Evolutionary conservation across 805 yeast genomes (phyloP).

Genomic region (Candida nanaspora): DNA sequence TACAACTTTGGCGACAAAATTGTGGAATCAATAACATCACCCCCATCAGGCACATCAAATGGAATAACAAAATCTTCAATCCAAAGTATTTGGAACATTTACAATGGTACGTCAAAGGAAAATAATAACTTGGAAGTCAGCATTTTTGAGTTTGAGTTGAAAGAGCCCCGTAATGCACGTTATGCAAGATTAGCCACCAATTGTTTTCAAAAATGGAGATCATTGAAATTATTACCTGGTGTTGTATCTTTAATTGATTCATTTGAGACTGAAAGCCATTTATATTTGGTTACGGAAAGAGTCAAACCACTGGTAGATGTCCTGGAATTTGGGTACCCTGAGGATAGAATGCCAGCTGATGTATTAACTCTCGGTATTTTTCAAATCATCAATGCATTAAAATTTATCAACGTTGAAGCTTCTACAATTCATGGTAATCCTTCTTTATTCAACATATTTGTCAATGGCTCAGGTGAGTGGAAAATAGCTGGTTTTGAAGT

Average conservation of each 20-base stretch:
- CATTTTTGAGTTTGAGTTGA: conserved; percentile 56
- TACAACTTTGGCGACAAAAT: conserved; percentile 44
- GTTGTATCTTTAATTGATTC: conserved; percentile 56
- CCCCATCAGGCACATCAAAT: too few relatives aligned
- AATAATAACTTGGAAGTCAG: conserved; percentile 39
- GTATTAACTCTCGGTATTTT: conserved; percentile 48
- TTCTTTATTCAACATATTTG: conserved; percentile 49
- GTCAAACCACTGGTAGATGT: conserved; percentile 44
- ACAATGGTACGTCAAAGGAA: conserved; percentile 50
- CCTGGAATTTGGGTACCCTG: conserved; percentile 20
- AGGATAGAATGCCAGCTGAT: conserved; percentile 18
- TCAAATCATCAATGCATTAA: conserved; percentile 46
- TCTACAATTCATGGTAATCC: conserved; percentile 60
- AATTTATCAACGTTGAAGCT: conserved; percentile 51
- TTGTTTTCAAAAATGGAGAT: conserved; percentile 39
- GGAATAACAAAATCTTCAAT: conserved; percentile 17
- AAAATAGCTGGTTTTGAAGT: conserved; percentile 77
- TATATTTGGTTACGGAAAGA: conserved; percentile 63
- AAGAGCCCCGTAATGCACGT: conserved; percentile 26
- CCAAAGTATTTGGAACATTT: conserved; percentile 52
- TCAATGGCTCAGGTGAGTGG: conserved; percentile 74
- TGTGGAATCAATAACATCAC: conserved; percentile 13
- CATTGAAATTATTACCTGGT: conserved; percentile 60
- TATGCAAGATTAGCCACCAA: conserved; percentile 35
- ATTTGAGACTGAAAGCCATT: conserved; percentile 47